Conservation (phyloP, 78 protist genomes). For the Trichosphaerium sp. region DNA sequence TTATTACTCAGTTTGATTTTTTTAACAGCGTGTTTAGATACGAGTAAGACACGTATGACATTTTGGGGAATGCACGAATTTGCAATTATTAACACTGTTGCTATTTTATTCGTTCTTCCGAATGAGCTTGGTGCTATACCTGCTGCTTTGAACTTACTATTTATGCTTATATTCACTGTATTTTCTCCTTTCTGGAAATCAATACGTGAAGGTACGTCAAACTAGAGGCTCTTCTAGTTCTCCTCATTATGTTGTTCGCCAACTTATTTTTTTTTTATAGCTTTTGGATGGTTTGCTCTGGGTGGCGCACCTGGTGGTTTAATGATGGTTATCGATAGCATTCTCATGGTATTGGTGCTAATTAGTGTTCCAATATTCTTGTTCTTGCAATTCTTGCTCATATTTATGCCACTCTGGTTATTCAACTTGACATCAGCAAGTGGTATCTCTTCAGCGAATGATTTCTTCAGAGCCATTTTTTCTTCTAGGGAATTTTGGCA, state of each 20-base stretch:
- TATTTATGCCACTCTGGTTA: conserved; percentile 3
- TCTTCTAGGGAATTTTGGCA: conserved; percentile 6
- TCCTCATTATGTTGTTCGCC: too few species aligned
- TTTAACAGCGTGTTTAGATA: too few species aligned
- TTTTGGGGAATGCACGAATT: conserved; percentile 21
- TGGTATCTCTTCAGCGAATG: conserved; percentile 18
- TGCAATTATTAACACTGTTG: conserved; percentile 5
- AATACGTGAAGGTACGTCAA: not conserved
- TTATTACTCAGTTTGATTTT: too few species aligned
- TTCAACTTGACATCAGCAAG: not conserved
- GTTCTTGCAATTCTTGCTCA: not conserved
- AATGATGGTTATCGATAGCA: too few species aligned
- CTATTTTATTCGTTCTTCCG: not conserved
- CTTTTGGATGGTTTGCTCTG: too few species aligned
- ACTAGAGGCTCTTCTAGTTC: too few species aligned
- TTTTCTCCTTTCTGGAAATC: conserved; percentile 27
- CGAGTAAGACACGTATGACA: not conserved
- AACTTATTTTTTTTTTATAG: too few species aligned
- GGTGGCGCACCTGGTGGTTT: too few species aligned
- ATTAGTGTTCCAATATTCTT: conserved; percentile 37
- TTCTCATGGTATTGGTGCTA: too few species aligned
- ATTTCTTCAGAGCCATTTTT: too few species aligned
- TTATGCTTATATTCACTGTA: conserved; percentile 21
- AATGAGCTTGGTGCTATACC: conserved; percentile 9
- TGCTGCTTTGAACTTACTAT: conserved; percentile 2